These are phyloP conservation scores for Grammothele lineata DNA, from an alignment of 768 basidiomycete genomes.

Conservation along the genomic window DNA sequence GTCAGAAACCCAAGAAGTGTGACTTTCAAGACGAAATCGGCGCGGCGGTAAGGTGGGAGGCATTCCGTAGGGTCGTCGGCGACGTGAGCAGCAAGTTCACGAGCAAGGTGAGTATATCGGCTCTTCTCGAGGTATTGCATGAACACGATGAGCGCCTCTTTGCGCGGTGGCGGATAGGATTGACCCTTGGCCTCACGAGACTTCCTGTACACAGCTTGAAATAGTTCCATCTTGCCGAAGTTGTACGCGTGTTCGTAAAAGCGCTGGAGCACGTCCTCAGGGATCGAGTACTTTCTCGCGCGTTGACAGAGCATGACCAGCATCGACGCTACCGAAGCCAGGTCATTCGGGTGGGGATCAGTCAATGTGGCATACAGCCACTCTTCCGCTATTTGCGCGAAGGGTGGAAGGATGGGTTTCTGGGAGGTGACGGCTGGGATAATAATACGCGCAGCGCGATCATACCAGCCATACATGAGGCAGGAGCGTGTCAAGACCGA, in stretches of 20 bases:
- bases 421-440: neutral
- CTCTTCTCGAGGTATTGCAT: conserved; percentile 41
- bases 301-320: conserved; percentile 21
- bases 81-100: conserved; percentile 47
- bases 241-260: conserved; percentile 18
- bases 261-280: conserved; percentile 37
- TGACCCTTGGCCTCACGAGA: conserved; percentile 33
- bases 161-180: conserved; percentile 40
- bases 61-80: conserved; percentile 36
- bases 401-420: neutral
- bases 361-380: conserved; percentile 4
- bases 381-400: conserved; percentile 4
- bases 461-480: conserved; percentile 51
- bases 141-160: conserved; percentile 46
- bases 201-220: conserved; percentile 43
- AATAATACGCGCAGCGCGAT: conserved; percentile 38
- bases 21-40: conserved; percentile 41
- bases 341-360: neutral
- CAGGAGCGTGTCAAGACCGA: conserved; percentile 48
- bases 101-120: conserved; percentile 41
- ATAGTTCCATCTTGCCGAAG: conserved; percentile 28
- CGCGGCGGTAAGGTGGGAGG: conserved; percentile 43
- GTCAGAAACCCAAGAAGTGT: conserved; percentile 45
- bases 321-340: neutral
- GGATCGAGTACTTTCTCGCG: conserved; percentile 23